Conservation (phyloP, 1,284 basidiomycete species). For the Xanthoconium separans region DNA sequence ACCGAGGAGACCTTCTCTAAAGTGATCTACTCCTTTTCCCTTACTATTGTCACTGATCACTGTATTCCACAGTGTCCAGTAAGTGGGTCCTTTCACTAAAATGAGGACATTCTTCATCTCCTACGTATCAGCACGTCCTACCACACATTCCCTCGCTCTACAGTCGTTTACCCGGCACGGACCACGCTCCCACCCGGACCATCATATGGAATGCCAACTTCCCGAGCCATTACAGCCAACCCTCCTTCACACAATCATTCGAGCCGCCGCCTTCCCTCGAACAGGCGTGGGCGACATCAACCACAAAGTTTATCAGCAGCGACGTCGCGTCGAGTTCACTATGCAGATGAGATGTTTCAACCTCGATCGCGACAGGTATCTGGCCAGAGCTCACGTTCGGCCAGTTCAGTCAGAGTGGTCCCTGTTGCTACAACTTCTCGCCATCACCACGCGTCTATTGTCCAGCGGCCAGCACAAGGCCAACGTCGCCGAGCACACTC, state of each 20-base stretch:
- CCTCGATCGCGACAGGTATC: constrained; percentile 13
- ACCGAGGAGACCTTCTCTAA: constrained; percentile 14
- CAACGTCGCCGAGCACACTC: constrained; percentile 26
- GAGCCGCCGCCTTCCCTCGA: constrained; percentile 3
- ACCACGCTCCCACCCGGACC: background rate
- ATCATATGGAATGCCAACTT: background rate
- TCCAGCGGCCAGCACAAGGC: constrained; percentile 8
- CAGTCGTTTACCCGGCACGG: constrained; percentile 1
- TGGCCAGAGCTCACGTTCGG: background rate
- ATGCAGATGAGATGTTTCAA: constrained; percentile 13
- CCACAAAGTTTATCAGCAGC: constrained; percentile 17
- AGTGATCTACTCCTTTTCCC: constrained; percentile 13
- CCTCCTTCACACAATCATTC: constrained; percentile 8
- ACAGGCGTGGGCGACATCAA: constrained; percentile 4
- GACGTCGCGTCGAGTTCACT: constrained; percentile 29
- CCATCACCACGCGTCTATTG: background rate
- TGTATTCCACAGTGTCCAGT: constrained; percentile 17
- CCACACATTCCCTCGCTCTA: constrained; percentile 31
- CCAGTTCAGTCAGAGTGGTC: background rate
- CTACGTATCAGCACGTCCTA: constrained; percentile 22
- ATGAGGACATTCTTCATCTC: constrained; percentile 15
- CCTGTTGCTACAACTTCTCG: constrained; percentile 9
- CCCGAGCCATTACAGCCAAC: constrained; percentile 1
- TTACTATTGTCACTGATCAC: constrained; percentile 6
- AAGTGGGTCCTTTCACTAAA: constrained; percentile 19